phyloP scores from a whole-genome alignment of 495 filamentous ascomycete species.

The Aspergillus heteromorphus region DNA sequence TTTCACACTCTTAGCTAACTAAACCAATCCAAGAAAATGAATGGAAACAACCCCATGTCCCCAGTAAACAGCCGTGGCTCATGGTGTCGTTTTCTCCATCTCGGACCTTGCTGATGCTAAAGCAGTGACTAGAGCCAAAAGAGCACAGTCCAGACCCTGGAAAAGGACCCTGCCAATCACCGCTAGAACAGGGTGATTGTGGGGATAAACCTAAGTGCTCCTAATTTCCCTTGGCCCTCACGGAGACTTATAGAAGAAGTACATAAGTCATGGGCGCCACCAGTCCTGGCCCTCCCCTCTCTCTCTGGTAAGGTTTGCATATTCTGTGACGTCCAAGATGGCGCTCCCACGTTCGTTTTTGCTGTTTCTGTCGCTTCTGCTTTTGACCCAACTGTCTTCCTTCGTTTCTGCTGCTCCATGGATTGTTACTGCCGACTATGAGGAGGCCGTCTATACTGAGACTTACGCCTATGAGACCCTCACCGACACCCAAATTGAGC shows the following conservation, averaged over 20 bases:
- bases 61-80: neutral
- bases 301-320: too few relatives aligned
- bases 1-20: neutral
- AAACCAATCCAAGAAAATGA: neutral
- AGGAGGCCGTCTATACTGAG: constrained; percentile 10
- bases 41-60: neutral
- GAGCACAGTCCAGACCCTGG: neutral
- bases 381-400: constrained; percentile 2
- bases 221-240: neutral
- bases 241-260: too few relatives aligned
- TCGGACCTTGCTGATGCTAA: neutral
- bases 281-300: neutral
- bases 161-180: neutral
- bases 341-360: neutral
- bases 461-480: constrained; percentile 10
- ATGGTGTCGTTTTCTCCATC: neutral
- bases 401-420: constrained; percentile 26
- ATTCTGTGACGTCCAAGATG: neutral
- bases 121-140: neutral
- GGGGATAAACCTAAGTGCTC: neutral
- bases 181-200: neutral
- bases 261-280: neutral
- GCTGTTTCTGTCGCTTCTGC: neutral
- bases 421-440: constrained; percentile 28
- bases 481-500: constrained; percentile 9